Evolutionary conservation across 495 filamentous ascomycete genomes (phyloP), one percentile per base, ranked within the genome.

Genomic region (Emericellopsis terricola): DNA sequence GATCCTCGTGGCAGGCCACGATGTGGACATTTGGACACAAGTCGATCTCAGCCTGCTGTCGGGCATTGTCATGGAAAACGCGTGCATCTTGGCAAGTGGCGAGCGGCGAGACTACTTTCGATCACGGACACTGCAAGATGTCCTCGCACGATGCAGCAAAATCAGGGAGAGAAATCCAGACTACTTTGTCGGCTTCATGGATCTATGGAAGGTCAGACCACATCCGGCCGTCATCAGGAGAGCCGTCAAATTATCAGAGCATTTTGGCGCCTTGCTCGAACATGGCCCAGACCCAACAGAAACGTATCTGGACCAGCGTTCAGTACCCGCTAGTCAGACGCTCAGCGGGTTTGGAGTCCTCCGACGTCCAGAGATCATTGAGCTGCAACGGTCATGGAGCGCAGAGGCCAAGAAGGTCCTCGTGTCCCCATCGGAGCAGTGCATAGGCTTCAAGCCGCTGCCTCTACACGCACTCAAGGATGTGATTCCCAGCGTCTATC

Each of bases 41-140:
- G 19, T 45, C 0, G 36, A 48, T 27, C 28, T 50, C 6, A 29
- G 26, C 0, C n/a, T 35, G 0, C 15, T 47, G 3, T 34, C 24
- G 3, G 65, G 65, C 0, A 11, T 69, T 13, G 60, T 69, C 0
- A 45, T 69, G 28, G 49, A 55, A 11, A 68, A 69, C 39, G 61
- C 60, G 9, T 66, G 58, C 36, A 64, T 67, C 35, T 39, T 67
- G 16, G 49, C 53, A 1, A 36, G 54, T 13, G 65, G 65, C 9
- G 42, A 59, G 27, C 59, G 65, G 33, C 48, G 65, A 1, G 65
- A 69, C 35, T 68, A 65, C 35, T 69, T 69, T 39, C 52, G 58
- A 15, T 51, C 63, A 37, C 34, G 43, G 9, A 40, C 47, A 2
- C 41, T 68, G 28, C 57, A 56, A 29, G 33, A 56, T 5, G 54